Conservation (phyloP, 345 rosid species). For the Combretum micranthum region DNA sequence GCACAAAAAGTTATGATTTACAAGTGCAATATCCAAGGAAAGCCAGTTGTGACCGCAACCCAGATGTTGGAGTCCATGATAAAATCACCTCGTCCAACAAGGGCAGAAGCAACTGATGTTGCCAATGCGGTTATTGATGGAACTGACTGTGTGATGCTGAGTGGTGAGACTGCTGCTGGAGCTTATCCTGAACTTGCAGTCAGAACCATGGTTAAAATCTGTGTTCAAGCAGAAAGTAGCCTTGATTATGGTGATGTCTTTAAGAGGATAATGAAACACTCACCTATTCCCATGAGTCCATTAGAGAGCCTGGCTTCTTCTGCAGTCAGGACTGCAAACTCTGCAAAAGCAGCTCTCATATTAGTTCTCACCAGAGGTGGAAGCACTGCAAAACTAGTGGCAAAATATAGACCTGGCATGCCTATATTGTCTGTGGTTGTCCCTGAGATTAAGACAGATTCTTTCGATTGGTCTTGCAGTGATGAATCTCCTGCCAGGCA, state of each 20-base stretch:
- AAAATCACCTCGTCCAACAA: conserved; percentile 92
- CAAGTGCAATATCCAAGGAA: conserved; percentile 96
- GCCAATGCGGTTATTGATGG: conserved; percentile 97
- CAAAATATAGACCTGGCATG: conserved; percentile 90
- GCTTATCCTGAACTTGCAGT: conserved; percentile 94
- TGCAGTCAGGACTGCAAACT: conserved; percentile 88
- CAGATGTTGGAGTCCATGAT: conserved; percentile 99
- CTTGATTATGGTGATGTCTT: conserved; percentile 78
- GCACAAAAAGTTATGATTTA: conserved; percentile 99
- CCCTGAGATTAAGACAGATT: conserved; percentile 80
- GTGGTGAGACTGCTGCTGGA: conserved; percentile 99
- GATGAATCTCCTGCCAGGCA: conserved; percentile 89
- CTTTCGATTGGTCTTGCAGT: conserved; percentile 91
- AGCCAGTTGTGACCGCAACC: conserved; percentile 85
- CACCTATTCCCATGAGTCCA: conserved; percentile 95
- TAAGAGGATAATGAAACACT: conserved; percentile 72
- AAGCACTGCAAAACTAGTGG: conserved; percentile 89
- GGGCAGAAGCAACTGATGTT: conserved; percentile 98
- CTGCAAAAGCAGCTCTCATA: conserved; percentile 73
- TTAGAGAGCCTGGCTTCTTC: conserved; percentile 86
- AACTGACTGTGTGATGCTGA: conserved; percentile 91
- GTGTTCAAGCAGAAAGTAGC: conserved; percentile 89
- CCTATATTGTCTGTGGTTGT: conserved; percentile 86
- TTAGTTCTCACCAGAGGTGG: conserved; percentile 94
- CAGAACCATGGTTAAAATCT: conserved; percentile 87